Evolutionary conservation across 352 stramenopile genomes (phyloP).

Genomic region (Phytophthora colocasiae): DNA sequence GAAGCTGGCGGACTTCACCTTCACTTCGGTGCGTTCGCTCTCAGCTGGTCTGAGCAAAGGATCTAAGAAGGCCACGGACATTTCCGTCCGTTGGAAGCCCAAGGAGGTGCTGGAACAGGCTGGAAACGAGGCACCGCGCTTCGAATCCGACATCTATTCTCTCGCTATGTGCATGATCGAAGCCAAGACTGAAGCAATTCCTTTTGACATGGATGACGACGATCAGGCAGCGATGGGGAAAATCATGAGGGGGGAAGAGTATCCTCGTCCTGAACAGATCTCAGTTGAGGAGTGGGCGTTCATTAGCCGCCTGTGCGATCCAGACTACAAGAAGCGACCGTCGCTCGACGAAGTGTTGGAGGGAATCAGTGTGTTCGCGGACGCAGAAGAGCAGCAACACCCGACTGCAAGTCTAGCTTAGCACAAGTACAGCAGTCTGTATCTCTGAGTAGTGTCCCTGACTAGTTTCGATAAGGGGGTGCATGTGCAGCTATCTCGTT

Average conservation of each 20-base stretch:
- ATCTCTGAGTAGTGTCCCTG: background rate
- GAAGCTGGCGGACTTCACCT: conserved; percentile 46
- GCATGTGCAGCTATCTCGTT: background rate
- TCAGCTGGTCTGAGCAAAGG: conserved; percentile 19
- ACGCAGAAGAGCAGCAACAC: conserved; percentile 14
- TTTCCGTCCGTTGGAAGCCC: conserved; percentile 37
- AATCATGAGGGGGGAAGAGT: conserved; percentile 19
- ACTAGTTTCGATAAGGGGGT: background rate
- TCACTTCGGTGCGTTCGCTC: conserved; percentile 20
- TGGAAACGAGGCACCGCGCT: conserved; percentile 1
- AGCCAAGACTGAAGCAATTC: conserved; percentile 11
- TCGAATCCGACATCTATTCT: conserved; percentile 39
- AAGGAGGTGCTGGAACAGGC: conserved; percentile 30
- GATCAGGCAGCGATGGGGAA: conserved; percentile 5
- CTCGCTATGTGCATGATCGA: conserved; percentile 43
- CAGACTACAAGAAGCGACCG: conserved; percentile 19
- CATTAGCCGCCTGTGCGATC: conserved; percentile 17
- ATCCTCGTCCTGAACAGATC: background rate
- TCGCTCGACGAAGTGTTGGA: conserved; percentile 20
- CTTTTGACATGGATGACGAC: conserved; percentile 10
- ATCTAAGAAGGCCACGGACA: background rate
- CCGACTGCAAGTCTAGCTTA: conserved; percentile 16
- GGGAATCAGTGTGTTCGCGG: conserved; percentile 15
- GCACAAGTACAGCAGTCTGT: background rate
- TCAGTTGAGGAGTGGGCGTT: conserved; percentile 21